Base-by-base conservation (phyloP, 805 yeast genomes). In the Candida qinlingensis region DNA sequence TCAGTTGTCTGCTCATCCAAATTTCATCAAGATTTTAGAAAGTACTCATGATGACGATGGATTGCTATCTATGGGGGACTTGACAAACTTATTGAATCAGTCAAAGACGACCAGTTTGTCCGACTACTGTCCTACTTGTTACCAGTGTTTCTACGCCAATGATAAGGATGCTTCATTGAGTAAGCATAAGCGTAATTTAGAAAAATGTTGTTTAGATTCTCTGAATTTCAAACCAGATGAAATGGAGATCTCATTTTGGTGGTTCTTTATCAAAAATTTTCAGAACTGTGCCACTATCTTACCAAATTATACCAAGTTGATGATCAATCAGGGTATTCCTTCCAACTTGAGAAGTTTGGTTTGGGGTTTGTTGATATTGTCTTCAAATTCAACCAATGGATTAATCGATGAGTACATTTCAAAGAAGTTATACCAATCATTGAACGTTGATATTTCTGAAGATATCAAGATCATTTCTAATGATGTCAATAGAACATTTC, bases 401-500 rank as follows among this genome's bases (percentile, higher is more conserved):
- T 41, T 52, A 6, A 46, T 49, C 11, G 51, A 55, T 33, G 47
- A 54, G 29, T 40, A 47, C 13, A 58, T 63, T 49, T 54, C 70
- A 35, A 57, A 63, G 42, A 58, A 61, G 10, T 56, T 73, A 11
- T 73, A 67, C 52, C 61, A 61, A 39, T 63, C 72, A 6, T 60
- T 74, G 44, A 68, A 69, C 40, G 62, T 59, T 8, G 77, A 73
- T 50, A 62, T 67, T 48, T 68, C 75, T 4, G 74, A 74, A 26
- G 75, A 65, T 55, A 66, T 70, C 39, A 64, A 67, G 47, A 69
- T 71, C 37, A 81, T 81, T 47, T 65, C 72, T 37, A 78, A 83
- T 51, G 87, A 81, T 59, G 73, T 81, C 53, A 71, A 70, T 48
- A 64, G 87, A 45, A 81, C 87, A 0, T 82, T 80, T 59, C 86